Percentiles rank a stretch among this genome's conserved stretches.
phyloP scores from a whole-genome alignment of 2,329 filamentous ascomycete genomes.

The Penicillium thymicola region DNA sequence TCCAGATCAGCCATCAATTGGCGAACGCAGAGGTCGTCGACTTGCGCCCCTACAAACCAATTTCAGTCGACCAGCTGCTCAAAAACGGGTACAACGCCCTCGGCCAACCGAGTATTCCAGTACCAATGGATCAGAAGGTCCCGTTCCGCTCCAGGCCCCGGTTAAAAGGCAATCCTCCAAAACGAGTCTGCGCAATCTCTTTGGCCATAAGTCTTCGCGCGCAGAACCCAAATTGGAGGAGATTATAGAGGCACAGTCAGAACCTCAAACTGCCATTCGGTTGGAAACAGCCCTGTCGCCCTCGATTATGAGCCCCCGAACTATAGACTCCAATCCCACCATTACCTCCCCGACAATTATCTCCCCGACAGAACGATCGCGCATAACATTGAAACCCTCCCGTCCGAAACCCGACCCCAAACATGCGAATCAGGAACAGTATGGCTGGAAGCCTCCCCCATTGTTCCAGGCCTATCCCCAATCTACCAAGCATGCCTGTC shows the following conservation, averaged over 20 bases:
- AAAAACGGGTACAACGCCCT: constrained; percentile 29
- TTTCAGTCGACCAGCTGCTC: constrained; percentile 30
- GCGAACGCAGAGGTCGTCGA: constrained; percentile 38
- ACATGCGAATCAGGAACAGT: constrained; percentile 24
- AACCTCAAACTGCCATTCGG: constrained; percentile 16
- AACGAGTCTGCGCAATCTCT: constrained; percentile 37
- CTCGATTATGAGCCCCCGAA: constrained; percentile 26
- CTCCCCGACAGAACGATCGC: constrained; percentile 22
- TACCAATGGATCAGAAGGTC: constrained; percentile 25
- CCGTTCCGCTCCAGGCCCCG: constrained; percentile 32
- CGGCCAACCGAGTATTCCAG: constrained; percentile 33
- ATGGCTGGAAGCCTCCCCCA: constrained; percentile 65
- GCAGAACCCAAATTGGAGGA: constrained; percentile 31
- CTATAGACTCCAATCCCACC: constrained; percentile 25
- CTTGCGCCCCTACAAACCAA: constrained; percentile 40
- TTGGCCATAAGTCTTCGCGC: constrained; percentile 35
- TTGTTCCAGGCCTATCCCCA: constrained; percentile 86
- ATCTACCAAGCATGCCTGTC: constrained; percentile 68
- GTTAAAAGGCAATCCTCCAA: constrained; percentile 38
- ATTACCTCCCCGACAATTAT: constrained; percentile 26
- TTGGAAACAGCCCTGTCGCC: constrained; percentile 27
- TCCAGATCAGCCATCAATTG: constrained; percentile 27
- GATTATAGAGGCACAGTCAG: constrained; percentile 30
- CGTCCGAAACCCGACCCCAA: constrained; percentile 27
- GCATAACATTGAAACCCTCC: constrained; percentile 20